A percentile compares a stretch with the other conserved stretches of the same genome.
phyloP scores from a whole-genome alignment of 306 rosid genomes.

The Inga oerstediana region DNA sequence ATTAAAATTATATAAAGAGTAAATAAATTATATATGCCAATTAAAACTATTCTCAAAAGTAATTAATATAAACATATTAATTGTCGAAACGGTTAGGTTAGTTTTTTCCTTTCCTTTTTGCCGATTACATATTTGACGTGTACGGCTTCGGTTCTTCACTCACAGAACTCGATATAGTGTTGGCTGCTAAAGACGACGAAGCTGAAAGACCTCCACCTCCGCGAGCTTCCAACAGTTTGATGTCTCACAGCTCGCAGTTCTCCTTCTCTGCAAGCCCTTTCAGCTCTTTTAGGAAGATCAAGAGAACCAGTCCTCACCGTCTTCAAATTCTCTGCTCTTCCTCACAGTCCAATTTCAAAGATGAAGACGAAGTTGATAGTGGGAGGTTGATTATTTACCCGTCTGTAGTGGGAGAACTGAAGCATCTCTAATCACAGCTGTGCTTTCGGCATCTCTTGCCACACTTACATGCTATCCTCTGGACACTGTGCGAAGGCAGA shows the following conservation, averaged over 20 bases:
- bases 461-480: constrained; percentile 92
- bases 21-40: no score
- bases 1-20: no score
- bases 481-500: constrained; percentile 91
- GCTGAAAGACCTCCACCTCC: not conserved
- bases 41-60: no score
- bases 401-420: constrained; percentile 37
- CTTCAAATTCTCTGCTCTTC: constrained; percentile 52
- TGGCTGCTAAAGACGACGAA: not conserved
- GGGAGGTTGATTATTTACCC: constrained; percentile 39
- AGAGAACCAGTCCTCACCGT: constrained; percentile 33
- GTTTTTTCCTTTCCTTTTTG: no score
- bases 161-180: not conserved
- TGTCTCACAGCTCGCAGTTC: constrained; percentile 59
- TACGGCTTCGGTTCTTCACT: not conserved
- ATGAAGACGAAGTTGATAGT: constrained; percentile 36
- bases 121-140: not conserved
- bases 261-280: constrained; percentile 50
- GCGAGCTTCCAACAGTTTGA: constrained; percentile 22
- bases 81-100: not conserved
- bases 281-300: constrained; percentile 35
- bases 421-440: constrained; percentile 74
- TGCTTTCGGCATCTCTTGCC: constrained; percentile 83
- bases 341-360: constrained; percentile 33
- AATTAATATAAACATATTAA: no score